A percentile compares a stretch with the other conserved stretches of the same genome.
Evolutionary conservation across 345 rosid species (phyloP).

Genomic region (Erodium maritimum): DNA sequence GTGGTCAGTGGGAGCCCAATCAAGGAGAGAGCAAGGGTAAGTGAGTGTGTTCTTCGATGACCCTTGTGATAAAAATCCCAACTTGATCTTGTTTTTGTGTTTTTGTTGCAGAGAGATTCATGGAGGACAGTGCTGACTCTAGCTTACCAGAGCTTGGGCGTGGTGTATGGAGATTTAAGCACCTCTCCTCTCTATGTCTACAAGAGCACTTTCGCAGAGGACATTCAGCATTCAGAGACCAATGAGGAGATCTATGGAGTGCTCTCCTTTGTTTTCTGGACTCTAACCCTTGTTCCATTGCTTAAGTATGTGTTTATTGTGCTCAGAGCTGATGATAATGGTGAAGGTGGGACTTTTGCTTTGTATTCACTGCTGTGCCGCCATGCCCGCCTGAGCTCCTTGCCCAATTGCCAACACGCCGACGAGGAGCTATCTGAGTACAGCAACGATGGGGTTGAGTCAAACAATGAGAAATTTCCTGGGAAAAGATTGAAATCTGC

Average conservation of each 20-base stretch:
- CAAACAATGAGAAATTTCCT: not conserved
- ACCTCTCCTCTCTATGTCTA: constrained; percentile 40
- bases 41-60: not conserved
- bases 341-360: constrained; percentile 42
- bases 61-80: constrained; percentile 6
- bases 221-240: constrained; percentile 28
- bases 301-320: constrained; percentile 34
- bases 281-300: constrained; percentile 26
- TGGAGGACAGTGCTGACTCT: constrained; percentile 31
- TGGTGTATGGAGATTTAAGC: constrained; percentile 29
- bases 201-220: constrained; percentile 34
- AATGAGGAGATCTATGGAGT: constrained; percentile 38
- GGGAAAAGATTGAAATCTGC: constrained; percentile 26
- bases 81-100: constrained; percentile 3
- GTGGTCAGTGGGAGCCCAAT: constrained; percentile 28
- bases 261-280: constrained; percentile 35
- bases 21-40: constrained; percentile 35
- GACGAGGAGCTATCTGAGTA: constrained; percentile 34
- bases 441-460: constrained; percentile 14
- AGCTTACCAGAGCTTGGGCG: constrained; percentile 19
- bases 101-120: constrained; percentile 19
- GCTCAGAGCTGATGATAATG: constrained; percentile 36
- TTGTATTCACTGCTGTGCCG: constrained; percentile 36
- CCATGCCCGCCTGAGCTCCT: constrained; percentile 25
- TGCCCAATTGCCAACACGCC: constrained; percentile 33